These are phyloP conservation scores for Melampsora allii-populina DNA, from an alignment of 1,284 basidiomycete genomes.

Conservation along the genomic window DNA sequence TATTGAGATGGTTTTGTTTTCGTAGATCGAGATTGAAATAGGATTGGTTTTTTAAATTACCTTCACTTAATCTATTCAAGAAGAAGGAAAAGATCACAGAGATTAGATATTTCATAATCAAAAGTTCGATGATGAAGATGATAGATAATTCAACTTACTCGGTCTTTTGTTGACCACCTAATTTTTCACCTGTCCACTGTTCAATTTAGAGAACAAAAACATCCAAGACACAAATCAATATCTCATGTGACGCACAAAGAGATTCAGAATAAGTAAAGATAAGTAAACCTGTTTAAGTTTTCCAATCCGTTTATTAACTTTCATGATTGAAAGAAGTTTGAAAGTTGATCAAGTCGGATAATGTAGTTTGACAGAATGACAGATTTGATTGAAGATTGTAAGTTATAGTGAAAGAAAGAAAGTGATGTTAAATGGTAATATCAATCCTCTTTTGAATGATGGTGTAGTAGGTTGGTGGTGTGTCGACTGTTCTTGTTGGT, in stretches of 20 bases:
- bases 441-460: no score
- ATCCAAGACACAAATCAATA: neutral
- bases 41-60: constrained; percentile 4
- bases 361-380: neutral
- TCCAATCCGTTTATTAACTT: constrained; percentile 41
- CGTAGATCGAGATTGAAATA: neutral
- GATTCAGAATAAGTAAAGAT: neutral
- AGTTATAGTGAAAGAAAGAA: no score
- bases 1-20: no score
- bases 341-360: neutral
- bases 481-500: no score
- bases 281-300: constrained; percentile 41
- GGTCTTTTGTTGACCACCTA: constrained; percentile 43
- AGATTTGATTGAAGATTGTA: no score
- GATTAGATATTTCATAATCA: neutral
- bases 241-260: neutral
- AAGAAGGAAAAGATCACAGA: neutral
- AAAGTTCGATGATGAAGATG: neutral
- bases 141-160: constrained; percentile 18
- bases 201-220: neutral
- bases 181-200: constrained; percentile 43
- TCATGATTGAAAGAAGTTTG: constrained; percentile 13
- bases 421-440: no score
- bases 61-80: constrained; percentile 3
- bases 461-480: no score